phyloP scores from a whole-genome alignment of 192 early-diverging fungal genomes.

The Mortierella claussenii region DNA sequence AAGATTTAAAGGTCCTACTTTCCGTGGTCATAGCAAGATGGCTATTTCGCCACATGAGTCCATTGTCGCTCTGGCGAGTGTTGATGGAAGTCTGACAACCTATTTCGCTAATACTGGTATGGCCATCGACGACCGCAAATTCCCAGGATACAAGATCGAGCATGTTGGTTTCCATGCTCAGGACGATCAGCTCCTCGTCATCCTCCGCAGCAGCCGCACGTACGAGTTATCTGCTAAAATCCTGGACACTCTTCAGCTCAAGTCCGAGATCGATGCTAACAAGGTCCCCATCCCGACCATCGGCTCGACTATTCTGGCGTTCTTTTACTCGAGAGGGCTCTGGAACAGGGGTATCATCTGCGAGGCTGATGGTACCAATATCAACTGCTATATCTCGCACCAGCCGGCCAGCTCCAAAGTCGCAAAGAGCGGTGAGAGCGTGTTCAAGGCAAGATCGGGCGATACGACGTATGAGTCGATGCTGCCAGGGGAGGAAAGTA shows the following conservation, averaged over 20 bases:
- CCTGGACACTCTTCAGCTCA: constrained; percentile 42
- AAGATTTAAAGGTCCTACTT: constrained; percentile 36
- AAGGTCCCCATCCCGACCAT: constrained; percentile 40
- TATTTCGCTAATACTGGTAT: constrained; percentile 52
- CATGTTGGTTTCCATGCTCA: constrained; percentile 36
- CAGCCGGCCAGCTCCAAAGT: constrained; percentile 28
- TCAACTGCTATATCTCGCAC: constrained; percentile 38
- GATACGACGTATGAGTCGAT: constrained; percentile 19
- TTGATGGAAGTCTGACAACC: constrained; percentile 47
- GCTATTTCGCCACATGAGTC: constrained; percentile 51
- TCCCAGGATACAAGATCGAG: constrained; percentile 44
- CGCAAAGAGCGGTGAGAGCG: constrained; percentile 7
- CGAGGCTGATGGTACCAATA: constrained; percentile 30
- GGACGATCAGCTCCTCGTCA: constrained; percentile 43
- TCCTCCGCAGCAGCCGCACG: constrained; percentile 24
- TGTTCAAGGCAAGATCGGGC: constrained; percentile 6
- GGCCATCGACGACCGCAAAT: constrained; percentile 50
- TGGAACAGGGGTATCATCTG: constrained; percentile 38
- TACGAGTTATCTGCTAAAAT: constrained; percentile 31
- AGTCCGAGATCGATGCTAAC: constrained; percentile 30
- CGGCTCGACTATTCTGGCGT: constrained; percentile 22
- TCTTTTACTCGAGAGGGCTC: constrained; percentile 27
- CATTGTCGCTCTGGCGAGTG: constrained; percentile 50
- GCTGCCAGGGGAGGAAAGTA: constrained; percentile 7
- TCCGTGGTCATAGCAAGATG: constrained; percentile 50